phyloP scores from a whole-genome alignment of 176 grass and related monocot species.

The Neostapfia colusana region DNA sequence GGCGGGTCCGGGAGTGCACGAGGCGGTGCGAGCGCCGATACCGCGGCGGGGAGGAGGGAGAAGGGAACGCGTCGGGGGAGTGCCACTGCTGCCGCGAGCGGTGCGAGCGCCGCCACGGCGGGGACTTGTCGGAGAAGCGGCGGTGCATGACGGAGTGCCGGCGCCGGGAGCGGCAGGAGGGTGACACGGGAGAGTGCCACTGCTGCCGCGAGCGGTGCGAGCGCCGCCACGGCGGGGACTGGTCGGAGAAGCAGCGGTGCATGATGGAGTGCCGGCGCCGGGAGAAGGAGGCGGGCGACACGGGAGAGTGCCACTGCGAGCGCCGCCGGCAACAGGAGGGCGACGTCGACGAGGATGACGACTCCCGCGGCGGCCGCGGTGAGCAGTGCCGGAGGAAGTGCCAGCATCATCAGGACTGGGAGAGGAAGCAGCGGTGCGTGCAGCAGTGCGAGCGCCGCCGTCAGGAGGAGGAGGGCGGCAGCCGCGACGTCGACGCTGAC shows the following conservation, averaged over 20 bases:
- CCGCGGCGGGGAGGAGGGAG: neutral
- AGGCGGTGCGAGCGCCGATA: neutral
- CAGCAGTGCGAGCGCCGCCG: neutral
- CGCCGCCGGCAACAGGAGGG: neutral
- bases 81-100: slow-evolving; percentile 6
- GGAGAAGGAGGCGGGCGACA: neutral
- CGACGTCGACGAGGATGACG: neutral
- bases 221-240: neutral
- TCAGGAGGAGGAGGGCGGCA: neutral
- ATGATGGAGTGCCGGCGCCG: neutral
- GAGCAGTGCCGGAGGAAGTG: neutral
- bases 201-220: too few relatives aligned
- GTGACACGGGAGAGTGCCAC: neutral
- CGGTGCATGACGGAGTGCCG: slow-evolving; percentile 24
- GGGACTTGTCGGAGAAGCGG: slow-evolving; percentile 18
- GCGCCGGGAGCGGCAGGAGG: neutral
- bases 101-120: slow-evolving; percentile 1
- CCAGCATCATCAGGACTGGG: neutral
- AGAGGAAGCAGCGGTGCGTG: neutral
- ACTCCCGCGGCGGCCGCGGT: neutral
- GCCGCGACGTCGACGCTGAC: neutral
- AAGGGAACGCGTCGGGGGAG: neutral
- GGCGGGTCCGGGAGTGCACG: neutral
- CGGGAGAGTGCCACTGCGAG: neutral
- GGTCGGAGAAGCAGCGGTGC: neutral